phyloP scores from a whole-genome alignment of 2,329 filamentous ascomycete species.

The Trichoderma cornu-damae region DNA sequence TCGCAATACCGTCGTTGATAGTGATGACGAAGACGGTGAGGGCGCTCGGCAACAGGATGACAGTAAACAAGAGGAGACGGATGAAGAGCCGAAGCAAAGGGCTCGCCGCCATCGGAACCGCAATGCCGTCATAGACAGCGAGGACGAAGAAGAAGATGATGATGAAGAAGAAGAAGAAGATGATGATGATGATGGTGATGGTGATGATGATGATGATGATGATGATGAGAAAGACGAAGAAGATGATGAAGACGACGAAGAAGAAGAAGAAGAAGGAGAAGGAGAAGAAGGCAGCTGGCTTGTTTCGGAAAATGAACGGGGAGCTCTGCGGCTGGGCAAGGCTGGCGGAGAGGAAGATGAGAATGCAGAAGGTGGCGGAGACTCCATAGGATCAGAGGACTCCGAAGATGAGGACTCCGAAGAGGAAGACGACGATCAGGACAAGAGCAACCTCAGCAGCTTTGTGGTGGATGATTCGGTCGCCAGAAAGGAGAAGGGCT shows the following conservation, averaged over 20 bases:
- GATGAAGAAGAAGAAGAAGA: no score
- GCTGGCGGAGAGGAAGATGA: slow-evolving; percentile 84
- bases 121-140: slow-evolving; percentile 60
- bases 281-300: slow-evolving; percentile 75
- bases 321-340: slow-evolving; percentile 59
- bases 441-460: slow-evolving; percentile 50
- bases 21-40: slow-evolving; percentile 52
- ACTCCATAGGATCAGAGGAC: slow-evolving; percentile 69
- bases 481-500: slow-evolving; percentile 31
- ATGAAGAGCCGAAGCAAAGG: slow-evolving; percentile 38
- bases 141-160: slow-evolving; percentile 52
- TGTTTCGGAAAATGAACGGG: slow-evolving; percentile 62
- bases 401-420: slow-evolving; percentile 48
- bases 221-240: no score
- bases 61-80: slow-evolving; percentile 32
- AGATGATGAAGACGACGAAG: slow-evolving; percentile 54
- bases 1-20: slow-evolving; percentile 57
- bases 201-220: no score
- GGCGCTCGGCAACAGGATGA: slow-evolving; percentile 24
- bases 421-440: slow-evolving; percentile 51
- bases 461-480: slow-evolving; percentile 52
- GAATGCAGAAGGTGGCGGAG: slow-evolving; percentile 79
- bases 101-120: slow-evolving; percentile 42
- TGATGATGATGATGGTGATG: no score
- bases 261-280: slow-evolving; percentile 34